These are phyloP conservation scores for Nissolia schottii DNA, from an alignment of 306 rosid genomes.

Conservation along the genomic window DNA sequence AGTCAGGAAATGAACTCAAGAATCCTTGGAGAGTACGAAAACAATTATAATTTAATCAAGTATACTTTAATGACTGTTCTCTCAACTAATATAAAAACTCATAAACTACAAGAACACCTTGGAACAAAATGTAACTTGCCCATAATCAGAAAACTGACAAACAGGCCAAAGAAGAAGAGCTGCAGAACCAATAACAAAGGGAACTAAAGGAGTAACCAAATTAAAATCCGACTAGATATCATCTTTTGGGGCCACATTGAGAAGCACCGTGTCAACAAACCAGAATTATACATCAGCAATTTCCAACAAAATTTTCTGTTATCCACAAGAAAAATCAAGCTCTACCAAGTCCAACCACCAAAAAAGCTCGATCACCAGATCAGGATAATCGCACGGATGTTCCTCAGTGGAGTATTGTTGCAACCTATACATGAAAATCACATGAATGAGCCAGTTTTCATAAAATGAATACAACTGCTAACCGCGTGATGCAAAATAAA, in stretches of 20 bases:
- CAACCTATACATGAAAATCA: slow-evolving; percentile 10
- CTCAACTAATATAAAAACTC: background rate
- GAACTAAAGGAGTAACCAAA: background rate
- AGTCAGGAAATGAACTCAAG: background rate
- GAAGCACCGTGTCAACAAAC: background rate
- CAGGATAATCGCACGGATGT: background rate
- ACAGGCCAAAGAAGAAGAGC: background rate
- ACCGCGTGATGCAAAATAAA: background rate
- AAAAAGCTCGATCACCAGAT: background rate
- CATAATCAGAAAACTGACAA: background rate
- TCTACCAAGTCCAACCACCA: background rate
- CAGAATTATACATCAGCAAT: slow-evolving; percentile 1
- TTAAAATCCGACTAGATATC: background rate
- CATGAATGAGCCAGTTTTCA: background rate
- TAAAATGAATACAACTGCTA: background rate
- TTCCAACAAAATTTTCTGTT: slow-evolving; percentile 3
- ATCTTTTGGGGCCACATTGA: background rate
- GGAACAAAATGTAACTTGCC: slow-evolving; percentile 4
- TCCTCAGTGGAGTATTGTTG: background rate
- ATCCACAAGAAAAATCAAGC: slow-evolving; percentile 3
- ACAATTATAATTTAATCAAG: background rate
- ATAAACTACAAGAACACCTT: background rate
- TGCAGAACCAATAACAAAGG: background rate
- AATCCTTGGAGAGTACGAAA: background rate
- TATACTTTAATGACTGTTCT: background rate